phyloP scores from a whole-genome alignment of 192 early-diverging fungal genomes.

The Coemansia sp. region DNA sequence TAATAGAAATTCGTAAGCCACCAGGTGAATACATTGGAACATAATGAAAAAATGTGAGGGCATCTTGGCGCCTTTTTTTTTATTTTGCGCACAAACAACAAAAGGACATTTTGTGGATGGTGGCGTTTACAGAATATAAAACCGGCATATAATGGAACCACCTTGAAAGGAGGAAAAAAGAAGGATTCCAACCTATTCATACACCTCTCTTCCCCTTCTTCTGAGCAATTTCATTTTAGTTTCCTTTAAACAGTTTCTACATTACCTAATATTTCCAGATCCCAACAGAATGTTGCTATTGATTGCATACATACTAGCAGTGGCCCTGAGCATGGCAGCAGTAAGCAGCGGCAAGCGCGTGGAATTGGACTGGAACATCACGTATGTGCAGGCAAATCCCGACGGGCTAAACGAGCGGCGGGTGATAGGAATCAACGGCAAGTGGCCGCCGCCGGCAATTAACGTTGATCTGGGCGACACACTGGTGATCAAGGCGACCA shows the following conservation, averaged over 20 bases:
- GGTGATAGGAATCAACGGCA: slow-evolving; percentile 67
- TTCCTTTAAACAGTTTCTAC: background rate
- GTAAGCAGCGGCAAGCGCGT: slow-evolving; percentile 49
- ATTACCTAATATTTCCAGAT: background rate
- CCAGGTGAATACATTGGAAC: no score
- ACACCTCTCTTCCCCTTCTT: background rate
- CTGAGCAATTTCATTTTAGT: background rate
- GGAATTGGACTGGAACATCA: slow-evolving; percentile 68
- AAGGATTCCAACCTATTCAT: background rate
- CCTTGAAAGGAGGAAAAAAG: background rate
- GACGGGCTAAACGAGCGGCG: slow-evolving; percentile 67
- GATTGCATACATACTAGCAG: background rate
- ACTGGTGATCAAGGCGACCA: slow-evolving; percentile 54
- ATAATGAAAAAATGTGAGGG: background rate
- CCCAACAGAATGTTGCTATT: background rate
- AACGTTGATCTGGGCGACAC: slow-evolving; percentile 35
- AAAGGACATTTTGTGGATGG: background rate
- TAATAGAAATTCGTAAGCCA: no score
- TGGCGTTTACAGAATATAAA: background rate
- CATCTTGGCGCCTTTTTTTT: no score
- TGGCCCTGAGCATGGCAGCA: background rate
- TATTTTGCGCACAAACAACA: no score
- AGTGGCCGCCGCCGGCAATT: slow-evolving; percentile 62
- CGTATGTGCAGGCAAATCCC: slow-evolving; percentile 65
- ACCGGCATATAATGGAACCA: background rate